A percentile compares a stretch with the other conserved stretches of the same genome.
These are phyloP conservation scores for Lophiotrema nucula DNA, from an alignment of 495 filamentous ascomycete genomes.

Conservation along the genomic window DNA sequence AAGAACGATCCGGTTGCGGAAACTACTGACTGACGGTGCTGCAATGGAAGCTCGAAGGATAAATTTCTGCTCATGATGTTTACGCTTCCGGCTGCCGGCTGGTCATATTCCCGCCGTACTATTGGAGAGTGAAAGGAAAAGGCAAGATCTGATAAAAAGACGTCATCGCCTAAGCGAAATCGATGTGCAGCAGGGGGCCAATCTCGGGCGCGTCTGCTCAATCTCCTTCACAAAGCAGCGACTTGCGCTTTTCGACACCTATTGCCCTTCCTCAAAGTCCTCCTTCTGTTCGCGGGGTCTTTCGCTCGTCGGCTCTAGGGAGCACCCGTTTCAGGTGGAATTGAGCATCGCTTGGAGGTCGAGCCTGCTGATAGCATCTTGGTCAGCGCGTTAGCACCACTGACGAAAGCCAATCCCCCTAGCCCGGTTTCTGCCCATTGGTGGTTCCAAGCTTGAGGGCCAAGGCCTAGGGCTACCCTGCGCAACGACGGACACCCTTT, in stretches of 20 bases:
- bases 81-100: no score
- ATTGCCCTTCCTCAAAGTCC: background rate
- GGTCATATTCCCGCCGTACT: no score
- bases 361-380: background rate
- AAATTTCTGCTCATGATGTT: no score
- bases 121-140: no score
- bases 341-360: background rate
- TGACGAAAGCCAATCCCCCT: background rate
- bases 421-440: background rate
- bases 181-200: background rate
- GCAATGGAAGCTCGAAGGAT: no score
- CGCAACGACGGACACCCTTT: background rate
- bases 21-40: no score
- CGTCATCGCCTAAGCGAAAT: background rate
- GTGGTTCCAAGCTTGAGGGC: no score
- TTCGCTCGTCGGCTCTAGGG: background rate
- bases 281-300: background rate
- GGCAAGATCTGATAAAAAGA: no score
- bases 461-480: background rate
- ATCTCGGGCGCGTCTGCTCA: background rate
- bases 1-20: no score
- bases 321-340: background rate
- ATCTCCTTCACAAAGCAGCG: background rate
- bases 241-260: background rate
- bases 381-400: background rate